Conservation (phyloP, 2,329 filamentous ascomycete genomes). For the Huntiella savannae region DNA sequence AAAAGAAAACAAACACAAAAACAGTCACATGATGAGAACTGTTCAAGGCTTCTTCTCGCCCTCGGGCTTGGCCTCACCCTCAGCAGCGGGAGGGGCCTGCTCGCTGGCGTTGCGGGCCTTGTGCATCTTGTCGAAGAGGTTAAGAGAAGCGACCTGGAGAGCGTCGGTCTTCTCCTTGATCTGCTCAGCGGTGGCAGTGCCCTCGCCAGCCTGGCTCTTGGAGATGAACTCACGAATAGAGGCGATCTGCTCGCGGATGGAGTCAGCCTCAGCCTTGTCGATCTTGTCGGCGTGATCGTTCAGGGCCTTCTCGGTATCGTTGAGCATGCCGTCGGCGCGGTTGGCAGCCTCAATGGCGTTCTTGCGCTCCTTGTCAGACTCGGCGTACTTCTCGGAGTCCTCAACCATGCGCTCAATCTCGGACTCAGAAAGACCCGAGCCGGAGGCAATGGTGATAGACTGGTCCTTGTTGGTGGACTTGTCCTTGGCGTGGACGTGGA, state of each 20-base stretch:
- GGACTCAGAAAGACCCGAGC: constrained; percentile 81
- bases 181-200: constrained; percentile 66
- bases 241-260: constrained; percentile 84
- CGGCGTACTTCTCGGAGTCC: constrained; percentile 92
- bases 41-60: constrained; percentile 48
- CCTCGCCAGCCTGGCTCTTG: constrained; percentile 89
- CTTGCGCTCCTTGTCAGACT: constrained; percentile 94
- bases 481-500: constrained; percentile 95
- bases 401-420: constrained; percentile 97
- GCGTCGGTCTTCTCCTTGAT: constrained; percentile 96
- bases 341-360: constrained; percentile 87
- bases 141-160: constrained; percentile 86
- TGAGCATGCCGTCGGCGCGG: constrained; percentile 86
- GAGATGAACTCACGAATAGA: constrained; percentile 72
- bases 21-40: constrained; percentile 3
- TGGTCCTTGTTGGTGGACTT: constrained; percentile 99
- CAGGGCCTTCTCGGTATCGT: constrained; percentile 95
- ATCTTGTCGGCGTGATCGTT: constrained; percentile 93
- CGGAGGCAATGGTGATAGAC: constrained; percentile 96
- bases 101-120: constrained; percentile 62
- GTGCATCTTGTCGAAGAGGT: constrained; percentile 99
- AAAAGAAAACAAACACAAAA: constrained; percentile 8
- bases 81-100: constrained; percentile 34
- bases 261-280: constrained; percentile 86
- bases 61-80: constrained; percentile 53